Evolutionary conservation across 2,329 filamentous ascomycete species (phyloP).

Genomic region (Diaporthe nobilis): DNA sequence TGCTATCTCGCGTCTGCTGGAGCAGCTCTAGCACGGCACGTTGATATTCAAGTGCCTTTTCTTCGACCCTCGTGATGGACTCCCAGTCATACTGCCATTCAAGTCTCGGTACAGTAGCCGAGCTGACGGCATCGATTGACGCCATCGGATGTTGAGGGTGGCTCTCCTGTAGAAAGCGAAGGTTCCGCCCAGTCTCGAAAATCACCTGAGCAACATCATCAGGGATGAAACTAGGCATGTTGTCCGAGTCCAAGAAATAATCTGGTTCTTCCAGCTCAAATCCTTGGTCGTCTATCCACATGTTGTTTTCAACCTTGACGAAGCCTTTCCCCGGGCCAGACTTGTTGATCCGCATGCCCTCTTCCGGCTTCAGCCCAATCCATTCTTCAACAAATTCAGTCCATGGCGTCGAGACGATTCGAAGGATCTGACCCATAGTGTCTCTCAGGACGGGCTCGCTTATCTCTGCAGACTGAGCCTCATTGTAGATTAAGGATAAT

Average conservation of each 20-base stretch:
- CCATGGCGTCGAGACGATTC: slow-evolving; percentile 52
- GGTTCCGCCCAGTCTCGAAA: slow-evolving; percentile 84
- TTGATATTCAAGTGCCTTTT: slow-evolving; percentile 69
- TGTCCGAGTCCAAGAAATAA: slow-evolving; percentile 73
- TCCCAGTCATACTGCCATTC: slow-evolving; percentile 82
- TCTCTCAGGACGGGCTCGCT: slow-evolving; percentile 72
- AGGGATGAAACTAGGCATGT: slow-evolving; percentile 80
- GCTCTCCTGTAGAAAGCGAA: slow-evolving; percentile 79
- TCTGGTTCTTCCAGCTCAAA: slow-evolving; percentile 70
- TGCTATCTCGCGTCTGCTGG: slow-evolving; percentile 32
- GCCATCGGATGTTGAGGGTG: slow-evolving; percentile 81
- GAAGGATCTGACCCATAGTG: slow-evolving; percentile 76
- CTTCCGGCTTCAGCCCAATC: slow-evolving; percentile 77
- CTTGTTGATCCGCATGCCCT: slow-evolving; percentile 67
- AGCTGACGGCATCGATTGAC: slow-evolving; percentile 56
- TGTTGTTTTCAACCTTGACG: slow-evolving; percentile 69
- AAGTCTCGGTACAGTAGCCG: slow-evolving; percentile 68
- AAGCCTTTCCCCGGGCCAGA: slow-evolving; percentile 68
- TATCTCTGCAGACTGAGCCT: slow-evolving; percentile 75
- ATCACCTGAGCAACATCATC: slow-evolving; percentile 77
- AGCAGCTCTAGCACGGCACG: slow-evolving; percentile 55
- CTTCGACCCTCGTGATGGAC: slow-evolving; percentile 75
- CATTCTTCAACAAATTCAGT: slow-evolving; percentile 72
- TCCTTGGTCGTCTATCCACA: slow-evolving; percentile 71
- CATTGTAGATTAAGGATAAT: slow-evolving; percentile 72